Base-by-base conservation (phyloP, 306 rosid species). In the Fagus crenata region DNA sequence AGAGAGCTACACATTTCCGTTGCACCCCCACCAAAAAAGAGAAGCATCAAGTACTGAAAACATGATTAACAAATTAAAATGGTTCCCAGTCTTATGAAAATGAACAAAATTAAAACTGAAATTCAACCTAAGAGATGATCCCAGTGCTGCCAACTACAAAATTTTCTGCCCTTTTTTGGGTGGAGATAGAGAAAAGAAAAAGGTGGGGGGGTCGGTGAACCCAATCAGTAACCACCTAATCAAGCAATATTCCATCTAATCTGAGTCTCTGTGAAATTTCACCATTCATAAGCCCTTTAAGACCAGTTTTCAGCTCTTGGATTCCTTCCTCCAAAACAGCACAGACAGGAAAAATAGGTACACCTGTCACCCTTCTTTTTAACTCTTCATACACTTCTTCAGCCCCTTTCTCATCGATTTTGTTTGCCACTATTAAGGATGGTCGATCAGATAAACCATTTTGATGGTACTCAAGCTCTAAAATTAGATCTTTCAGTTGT, bases 281-380 rank as follows among this genome's bases (percentile, higher is more conserved):
- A 46, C 97, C 91, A 70, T 83, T 91, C 67, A 92, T 93, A 65
- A 92, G 98, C 83, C 73, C 85, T 81, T 77, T 89, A 39, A 95
- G 97, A 74, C 96, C 96, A 64, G 35, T 78, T 86, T 90, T 95
- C 8, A 95, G 93, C 67, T 89, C 97, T 15, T 83, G 61, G 59
- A 92, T 81, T 78, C 98, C 96, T 80, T 94, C 97, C 77, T 76
- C 96, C 89, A 92, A 86, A 82, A 92, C 83, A 59, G 98, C 98
- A 75, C 93, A 92, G 1, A 92, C 95, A 2, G 89, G 96, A 88
- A 84, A 92, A 7, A 95, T 85, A 43, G 89, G 87, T 76, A 87
- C 93, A 65, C 86, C 89, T 13, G 80, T 84, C 46, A 90, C 89
- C 87, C 97, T 82, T 42, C 98, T 85, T 39, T 86, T 83, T 72